Conservation (phyloP, 1,284 basidiomycete species). For the Uromyces viciae-fabae region DNA sequence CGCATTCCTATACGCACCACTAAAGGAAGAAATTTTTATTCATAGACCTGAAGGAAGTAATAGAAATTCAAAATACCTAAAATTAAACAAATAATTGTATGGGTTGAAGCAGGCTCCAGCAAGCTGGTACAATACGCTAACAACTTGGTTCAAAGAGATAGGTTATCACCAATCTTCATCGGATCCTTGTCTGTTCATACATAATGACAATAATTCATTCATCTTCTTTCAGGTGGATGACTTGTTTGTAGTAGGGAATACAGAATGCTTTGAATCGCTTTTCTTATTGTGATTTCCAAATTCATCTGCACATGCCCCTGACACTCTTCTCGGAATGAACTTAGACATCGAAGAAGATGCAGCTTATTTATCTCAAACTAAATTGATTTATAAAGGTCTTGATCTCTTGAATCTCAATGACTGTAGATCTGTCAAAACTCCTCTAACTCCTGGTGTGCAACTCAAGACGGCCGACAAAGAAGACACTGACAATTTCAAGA, state of each 20-base stretch:
- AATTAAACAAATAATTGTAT: neutral
- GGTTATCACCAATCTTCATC: neutral
- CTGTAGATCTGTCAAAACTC: neutral
- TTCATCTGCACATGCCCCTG: neutral
- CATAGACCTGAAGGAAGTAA: slow-evolving; percentile 51
- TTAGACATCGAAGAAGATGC: neutral
- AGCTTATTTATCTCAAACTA: neutral
- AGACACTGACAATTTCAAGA: neutral
- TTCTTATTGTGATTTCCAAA: neutral
- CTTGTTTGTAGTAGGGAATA: neutral
- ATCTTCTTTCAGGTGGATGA: slow-evolving; percentile 8
- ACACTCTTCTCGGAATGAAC: neutral
- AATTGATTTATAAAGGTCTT: neutral
- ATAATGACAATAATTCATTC: neutral
- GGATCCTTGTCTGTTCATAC: neutral
- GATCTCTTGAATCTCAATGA: neutral
- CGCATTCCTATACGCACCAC: slow-evolving; percentile 57
- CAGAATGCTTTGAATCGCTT: neutral
- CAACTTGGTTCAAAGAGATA: neutral
- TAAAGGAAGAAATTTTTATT: slow-evolving; percentile 58
- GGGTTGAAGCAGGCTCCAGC: neutral
- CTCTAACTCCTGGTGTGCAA: neutral
- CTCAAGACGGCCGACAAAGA: neutral
- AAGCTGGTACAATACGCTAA: neutral
- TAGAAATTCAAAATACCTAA: neutral